phyloP scores from a whole-genome alignment of 2,329 filamentous ascomycete genomes.

The Aureobasidium namibiae region DNA sequence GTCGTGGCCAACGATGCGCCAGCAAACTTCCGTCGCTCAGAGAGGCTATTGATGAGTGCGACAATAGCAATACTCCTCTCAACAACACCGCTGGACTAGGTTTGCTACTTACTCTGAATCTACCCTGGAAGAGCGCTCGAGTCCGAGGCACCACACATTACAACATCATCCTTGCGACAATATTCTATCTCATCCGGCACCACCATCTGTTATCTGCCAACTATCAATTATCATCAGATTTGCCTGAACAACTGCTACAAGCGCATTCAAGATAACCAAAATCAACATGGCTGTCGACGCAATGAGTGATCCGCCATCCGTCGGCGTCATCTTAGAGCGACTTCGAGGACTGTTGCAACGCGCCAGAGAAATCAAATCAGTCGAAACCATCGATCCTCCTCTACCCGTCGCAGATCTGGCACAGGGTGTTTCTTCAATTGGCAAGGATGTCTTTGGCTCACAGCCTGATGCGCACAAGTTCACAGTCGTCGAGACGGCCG shows the following conservation, averaged over 20 bases:
- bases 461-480: conserved; percentile 28
- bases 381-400: conserved; percentile 35
- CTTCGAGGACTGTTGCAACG: conserved; percentile 33
- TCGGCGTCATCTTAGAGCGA: conserved; percentile 24
- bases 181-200: neutral
- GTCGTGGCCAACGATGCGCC: neutral
- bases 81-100: neutral
- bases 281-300: conserved; percentile 19
- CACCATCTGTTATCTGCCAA: neutral
- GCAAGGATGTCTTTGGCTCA: conserved; percentile 21
- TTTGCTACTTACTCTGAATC: neutral
- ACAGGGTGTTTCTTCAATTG: conserved; percentile 20
- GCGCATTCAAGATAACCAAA: neutral
- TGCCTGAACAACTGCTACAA: neutral
- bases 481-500: conserved; percentile 73
- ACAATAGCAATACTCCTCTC: neutral
- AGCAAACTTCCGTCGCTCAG: conserved; percentile 3
- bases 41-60: neutral
- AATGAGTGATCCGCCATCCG: conserved; percentile 20
- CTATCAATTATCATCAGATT: neutral
- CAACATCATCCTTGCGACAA: neutral
- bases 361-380: conserved; percentile 33
- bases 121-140: neutral
- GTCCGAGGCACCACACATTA: neutral
- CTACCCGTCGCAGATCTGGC: conserved; percentile 34